Conservation (phyloP, 306 rosid genomes). For the Astragalus membranaceus region DNA sequence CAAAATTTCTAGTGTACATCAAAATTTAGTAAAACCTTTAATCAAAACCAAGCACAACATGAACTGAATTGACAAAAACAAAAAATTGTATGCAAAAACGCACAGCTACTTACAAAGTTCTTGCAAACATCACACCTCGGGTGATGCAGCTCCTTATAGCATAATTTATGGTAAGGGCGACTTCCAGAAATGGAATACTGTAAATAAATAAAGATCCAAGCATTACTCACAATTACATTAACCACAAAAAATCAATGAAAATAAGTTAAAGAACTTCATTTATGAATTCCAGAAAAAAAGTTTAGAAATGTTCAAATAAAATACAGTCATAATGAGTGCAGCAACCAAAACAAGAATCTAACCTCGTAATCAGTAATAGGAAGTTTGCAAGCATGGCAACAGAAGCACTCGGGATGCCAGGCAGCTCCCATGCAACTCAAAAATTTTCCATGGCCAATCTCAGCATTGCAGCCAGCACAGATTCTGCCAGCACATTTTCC, state of each 20-base stretch:
- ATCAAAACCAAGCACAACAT: not conserved
- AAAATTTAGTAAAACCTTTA: not conserved
- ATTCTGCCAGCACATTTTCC: slow-evolving; percentile 40
- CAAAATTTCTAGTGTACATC: slow-evolving; percentile 2
- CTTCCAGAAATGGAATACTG: slow-evolving; percentile 83
- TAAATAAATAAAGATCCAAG: slow-evolving; percentile 17
- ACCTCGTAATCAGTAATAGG: slow-evolving; percentile 95
- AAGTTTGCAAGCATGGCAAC: slow-evolving; percentile 67
- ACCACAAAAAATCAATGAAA: not conserved
- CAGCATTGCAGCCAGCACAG: slow-evolving; percentile 88
- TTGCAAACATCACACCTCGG: slow-evolving; percentile 94
- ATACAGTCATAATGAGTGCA: not conserved
- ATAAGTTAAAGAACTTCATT: not conserved
- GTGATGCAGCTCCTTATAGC: slow-evolving; percentile 86
- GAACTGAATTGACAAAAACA: not conserved
- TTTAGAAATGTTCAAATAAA: not conserved
- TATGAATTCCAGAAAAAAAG: slow-evolving; percentile 13
- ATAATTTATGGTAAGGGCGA: slow-evolving; percentile 79
- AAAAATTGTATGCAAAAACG: not conserved
- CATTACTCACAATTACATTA: slow-evolving; percentile 10
- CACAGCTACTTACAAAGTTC: slow-evolving; percentile 56
- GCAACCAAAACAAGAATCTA: slow-evolving; percentile 1
- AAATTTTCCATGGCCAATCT: slow-evolving; percentile 70
- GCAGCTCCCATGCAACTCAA: slow-evolving; percentile 68
- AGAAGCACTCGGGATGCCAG: slow-evolving; percentile 95